Evolutionary conservation across 2,329 filamentous ascomycete genomes (phyloP).

Genomic region (Thyridium curvatum): DNA sequence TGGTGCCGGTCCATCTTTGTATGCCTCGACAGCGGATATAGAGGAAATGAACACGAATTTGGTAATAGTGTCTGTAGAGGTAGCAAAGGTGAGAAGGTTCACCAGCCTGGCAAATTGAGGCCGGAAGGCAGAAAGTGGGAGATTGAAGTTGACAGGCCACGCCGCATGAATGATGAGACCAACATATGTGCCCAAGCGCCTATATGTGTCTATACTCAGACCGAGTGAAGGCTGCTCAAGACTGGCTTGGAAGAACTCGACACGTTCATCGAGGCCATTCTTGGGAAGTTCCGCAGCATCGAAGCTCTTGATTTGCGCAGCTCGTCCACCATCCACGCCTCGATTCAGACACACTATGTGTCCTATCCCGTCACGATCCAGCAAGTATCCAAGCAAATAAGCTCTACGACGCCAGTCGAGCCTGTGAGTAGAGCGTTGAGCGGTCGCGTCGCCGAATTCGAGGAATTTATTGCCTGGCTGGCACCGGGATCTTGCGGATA

Average conservation of each 20-base stretch:
- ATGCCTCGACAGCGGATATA: conserved; percentile 28
- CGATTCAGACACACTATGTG: conserved; percentile 21
- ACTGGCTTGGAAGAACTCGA: too few relatives aligned
- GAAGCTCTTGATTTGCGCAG: conserved; percentile 6
- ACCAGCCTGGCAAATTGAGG: conserved; percentile 35
- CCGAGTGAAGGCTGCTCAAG: too few relatives aligned
- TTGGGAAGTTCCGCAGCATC: not conserved
- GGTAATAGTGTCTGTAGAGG: conserved; percentile 22
- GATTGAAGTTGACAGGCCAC: conserved; percentile 51
- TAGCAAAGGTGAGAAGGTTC: conserved; percentile 32
- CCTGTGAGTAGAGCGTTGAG: too few relatives aligned
- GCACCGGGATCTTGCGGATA: too few relatives aligned
- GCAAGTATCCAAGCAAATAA: conserved; percentile 5
- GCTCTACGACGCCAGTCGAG: too few relatives aligned
- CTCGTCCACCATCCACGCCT: conserved; percentile 8
- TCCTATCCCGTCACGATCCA: conserved; percentile 7
- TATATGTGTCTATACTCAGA: conserved; percentile 2
- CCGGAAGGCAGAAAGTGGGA: conserved; percentile 41
- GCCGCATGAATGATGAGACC: conserved; percentile 38
- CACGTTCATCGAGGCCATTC: too few relatives aligned
- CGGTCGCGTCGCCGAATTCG: too few relatives aligned
- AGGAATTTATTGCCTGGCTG: too few relatives aligned
- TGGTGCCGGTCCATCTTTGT: conserved; percentile 21
- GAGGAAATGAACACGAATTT: conserved; percentile 38
- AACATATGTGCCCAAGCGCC: conserved; percentile 6